A percentile compares a stretch with the other conserved stretches of the same genome.
phyloP scores from a whole-genome alignment of 2,329 filamentous ascomycete species.

The Aspergillus eucalypticola region DNA sequence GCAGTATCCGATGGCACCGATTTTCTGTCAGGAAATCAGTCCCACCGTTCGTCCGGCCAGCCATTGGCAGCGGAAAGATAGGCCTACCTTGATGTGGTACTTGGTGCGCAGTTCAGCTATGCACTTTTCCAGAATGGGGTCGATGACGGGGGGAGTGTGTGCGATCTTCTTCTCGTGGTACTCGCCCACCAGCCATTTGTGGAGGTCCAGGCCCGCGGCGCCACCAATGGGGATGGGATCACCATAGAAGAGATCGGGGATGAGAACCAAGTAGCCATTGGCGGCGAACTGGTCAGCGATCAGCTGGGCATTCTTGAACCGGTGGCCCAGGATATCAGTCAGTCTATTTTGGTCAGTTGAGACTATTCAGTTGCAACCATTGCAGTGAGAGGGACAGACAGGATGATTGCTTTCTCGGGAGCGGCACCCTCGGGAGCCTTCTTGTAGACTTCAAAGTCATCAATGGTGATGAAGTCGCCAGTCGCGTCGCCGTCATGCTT shows the following conservation, averaged over 20 bases:
- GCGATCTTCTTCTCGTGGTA: slow-evolving; percentile 17
- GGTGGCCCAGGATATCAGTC: slow-evolving; percentile 7
- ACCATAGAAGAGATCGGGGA: slow-evolving; percentile 68
- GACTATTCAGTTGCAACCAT: neutral
- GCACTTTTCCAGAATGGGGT: slow-evolving; percentile 51
- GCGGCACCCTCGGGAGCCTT: neutral
- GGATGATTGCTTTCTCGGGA: neutral
- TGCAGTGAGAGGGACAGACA: neutral
- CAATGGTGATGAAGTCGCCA: slow-evolving; percentile 1
- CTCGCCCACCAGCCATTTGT: slow-evolving; percentile 50
- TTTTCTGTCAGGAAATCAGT: neutral
- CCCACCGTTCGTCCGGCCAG: neutral
- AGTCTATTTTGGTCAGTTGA: slow-evolving; percentile 1
- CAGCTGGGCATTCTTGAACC: slow-evolving; percentile 56
- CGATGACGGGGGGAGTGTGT: slow-evolving; percentile 47
- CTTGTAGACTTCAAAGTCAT: slow-evolving; percentile 4
- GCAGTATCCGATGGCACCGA: slow-evolving; percentile 10
- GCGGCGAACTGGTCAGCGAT: slow-evolving; percentile 71
- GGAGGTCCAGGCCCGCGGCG: slow-evolving; percentile 50
- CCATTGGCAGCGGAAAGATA: neutral
- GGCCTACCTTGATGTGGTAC: slow-evolving; percentile 1
- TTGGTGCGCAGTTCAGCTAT: slow-evolving; percentile 30
- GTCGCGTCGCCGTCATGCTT: slow-evolving; percentile 5
- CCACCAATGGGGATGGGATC: slow-evolving; percentile 59
- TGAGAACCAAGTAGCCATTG: slow-evolving; percentile 65